Evolutionary conservation across 805 yeast species (phyloP).

Genomic region (Tetrapisispora pingtungensis): DNA sequence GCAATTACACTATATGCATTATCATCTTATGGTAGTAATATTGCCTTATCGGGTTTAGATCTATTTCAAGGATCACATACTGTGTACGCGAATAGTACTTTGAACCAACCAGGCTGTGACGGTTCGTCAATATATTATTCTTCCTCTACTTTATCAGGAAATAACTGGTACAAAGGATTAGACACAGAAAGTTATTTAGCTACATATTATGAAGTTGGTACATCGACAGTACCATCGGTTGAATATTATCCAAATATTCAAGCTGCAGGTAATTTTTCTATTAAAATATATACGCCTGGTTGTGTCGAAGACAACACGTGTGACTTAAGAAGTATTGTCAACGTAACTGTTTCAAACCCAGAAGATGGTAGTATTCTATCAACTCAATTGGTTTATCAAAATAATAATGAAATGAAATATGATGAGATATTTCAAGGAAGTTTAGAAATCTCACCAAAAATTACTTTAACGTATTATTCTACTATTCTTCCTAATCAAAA

Average conservation of each 20-base stretch:
- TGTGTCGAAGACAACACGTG: constrained; percentile 65
- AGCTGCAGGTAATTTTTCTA: constrained; percentile 63
- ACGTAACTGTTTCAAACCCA: constrained; percentile 50
- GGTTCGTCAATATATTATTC: constrained; percentile 6
- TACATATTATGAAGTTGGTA: constrained; percentile 27
- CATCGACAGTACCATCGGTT: constrained; percentile 27
- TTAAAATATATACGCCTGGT: constrained; percentile 79
- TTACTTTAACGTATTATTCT: constrained; percentile 34
- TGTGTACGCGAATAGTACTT: constrained; percentile 64
- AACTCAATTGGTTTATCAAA: constrained; percentile 52
- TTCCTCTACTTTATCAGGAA: constrained; percentile 21
- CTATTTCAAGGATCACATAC: constrained; percentile 46
- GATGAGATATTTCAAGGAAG: constrained; percentile 69
- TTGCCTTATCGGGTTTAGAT: constrained; percentile 65
- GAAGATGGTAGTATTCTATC: constrained; percentile 32
- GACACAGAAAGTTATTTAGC: constrained; percentile 23
- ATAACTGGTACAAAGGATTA: constrained; percentile 26
- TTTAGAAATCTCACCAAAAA: constrained; percentile 39
- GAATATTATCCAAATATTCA: constrained; percentile 59
- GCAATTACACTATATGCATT: constrained; percentile 54
- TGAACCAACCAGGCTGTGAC: constrained; percentile 59
- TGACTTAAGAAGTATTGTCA: constrained; percentile 59
- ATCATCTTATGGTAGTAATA: constrained; percentile 58
- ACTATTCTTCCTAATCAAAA: constrained; percentile 23
- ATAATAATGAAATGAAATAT: constrained; percentile 69